Base-by-base conservation (phyloP, 129 eudicot genomes). In the Silybum marianum region DNA sequence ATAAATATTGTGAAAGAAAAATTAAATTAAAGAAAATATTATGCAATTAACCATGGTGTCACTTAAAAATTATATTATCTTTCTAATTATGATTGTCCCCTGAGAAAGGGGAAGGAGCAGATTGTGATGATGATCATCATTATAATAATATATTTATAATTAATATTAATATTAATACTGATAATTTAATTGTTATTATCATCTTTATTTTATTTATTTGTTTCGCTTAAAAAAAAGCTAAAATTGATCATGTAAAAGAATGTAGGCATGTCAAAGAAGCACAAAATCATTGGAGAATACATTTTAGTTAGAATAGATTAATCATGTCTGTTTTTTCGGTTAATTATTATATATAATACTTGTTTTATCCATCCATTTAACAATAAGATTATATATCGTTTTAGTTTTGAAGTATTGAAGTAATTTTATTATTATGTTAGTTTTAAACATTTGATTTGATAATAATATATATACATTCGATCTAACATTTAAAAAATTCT, bases 21-120 rank as follows among this genome's bases (percentile, higher is more conserved):
- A n/a, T 18, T 58, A 58, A 58, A 58, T 18, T 6, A 54, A 54
- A 54, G 24, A 6, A 21, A 54, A 75, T n/a, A 54, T n/a, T 19
- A 63, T 7, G 58, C 58, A 76, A 21, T 54, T 2, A 76, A 10
- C 4, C 16, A 54, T 76, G 71, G 28, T 22, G 72, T 63, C 54
- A 62, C 22, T 11, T 60, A 60, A 62, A 32, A 62, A 19, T 10
- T 12, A 34, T 62, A 76, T 76, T 60, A 12, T 62, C 72, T 21
- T n/a, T 76, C 36, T 76, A 76, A 36, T 76, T 48, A 76, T 26
- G 72, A 21, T 22, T 76, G 80, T 76, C 80, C 63, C 80, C 80
- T 76, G 39, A 62, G 80, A 62, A 62, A 76, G 80, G 80, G 60
- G 80, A 76, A 76, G 66, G 72, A 76, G 22, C 60, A 62, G 22